phyloP scores from a whole-genome alignment of 768 basidiomycete genomes.

The Amanita rubescens region DNA sequence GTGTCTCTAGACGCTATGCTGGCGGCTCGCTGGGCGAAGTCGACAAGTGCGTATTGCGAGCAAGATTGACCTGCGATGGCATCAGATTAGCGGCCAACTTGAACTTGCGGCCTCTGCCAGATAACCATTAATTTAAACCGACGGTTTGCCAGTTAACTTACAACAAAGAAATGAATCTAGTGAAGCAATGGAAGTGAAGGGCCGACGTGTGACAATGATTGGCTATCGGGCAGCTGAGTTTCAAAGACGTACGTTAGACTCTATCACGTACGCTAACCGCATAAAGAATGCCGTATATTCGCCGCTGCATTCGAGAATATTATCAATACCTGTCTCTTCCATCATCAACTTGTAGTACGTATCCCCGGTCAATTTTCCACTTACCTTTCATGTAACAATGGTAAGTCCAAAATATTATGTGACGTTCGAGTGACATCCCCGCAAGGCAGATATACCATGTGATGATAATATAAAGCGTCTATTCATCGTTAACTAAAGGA shows the following conservation, averaged over 20 bases:
- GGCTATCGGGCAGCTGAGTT: no score
- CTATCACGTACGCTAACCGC: constrained; percentile 41
- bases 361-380: constrained; percentile 38
- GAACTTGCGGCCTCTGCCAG: no score
- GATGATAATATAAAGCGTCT: neutral
- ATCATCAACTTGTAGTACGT: constrained; percentile 35
- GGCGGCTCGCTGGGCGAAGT: no score
- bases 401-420: constrained; percentile 17
- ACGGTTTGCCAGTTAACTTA: no score
- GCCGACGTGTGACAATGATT: constrained; percentile 18
- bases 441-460: constrained; percentile 16
- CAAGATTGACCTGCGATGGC: no score
- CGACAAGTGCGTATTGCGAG: no score
- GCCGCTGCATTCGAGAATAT: neutral
- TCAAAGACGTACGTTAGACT: no score
- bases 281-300: constrained; percentile 39
- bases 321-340: constrained; percentile 43
- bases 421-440: neutral
- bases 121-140: no score
- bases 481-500: constrained; percentile 19
- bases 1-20: no score
- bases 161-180: no score
- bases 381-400: constrained; percentile 44
- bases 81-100: no score
- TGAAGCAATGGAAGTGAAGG: no score